Conservation (phyloP, 805 yeast genomes). For the Metschnikowia vanudenii region DNA sequence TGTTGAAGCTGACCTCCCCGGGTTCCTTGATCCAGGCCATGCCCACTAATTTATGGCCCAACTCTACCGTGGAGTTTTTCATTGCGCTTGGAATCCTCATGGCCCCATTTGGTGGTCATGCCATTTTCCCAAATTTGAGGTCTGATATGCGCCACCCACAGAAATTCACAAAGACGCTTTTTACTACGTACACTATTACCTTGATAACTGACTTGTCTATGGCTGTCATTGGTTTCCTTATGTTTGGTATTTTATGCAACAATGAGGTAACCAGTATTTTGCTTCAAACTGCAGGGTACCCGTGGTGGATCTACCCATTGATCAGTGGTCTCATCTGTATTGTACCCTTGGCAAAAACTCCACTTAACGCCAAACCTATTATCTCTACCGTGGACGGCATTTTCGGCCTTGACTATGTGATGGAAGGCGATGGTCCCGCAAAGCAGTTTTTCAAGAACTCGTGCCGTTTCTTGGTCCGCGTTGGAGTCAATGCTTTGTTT, state of each 20-base stretch:
- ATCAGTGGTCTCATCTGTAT: conserved; percentile 73
- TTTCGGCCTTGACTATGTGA: conserved; percentile 31
- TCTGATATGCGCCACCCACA: conserved; percentile 69
- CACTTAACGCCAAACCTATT: conserved; percentile 80
- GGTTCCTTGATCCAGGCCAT: conserved; percentile 70
- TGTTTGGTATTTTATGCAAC: conserved; percentile 51
- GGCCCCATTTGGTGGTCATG: conserved; percentile 87
- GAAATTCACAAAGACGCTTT: conserved; percentile 52
- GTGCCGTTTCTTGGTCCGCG: conserved; percentile 24
- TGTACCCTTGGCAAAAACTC: conserved; percentile 81
- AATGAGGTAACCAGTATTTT: conserved; percentile 54
- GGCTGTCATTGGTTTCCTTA: conserved; percentile 62
- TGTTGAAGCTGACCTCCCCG: conserved; percentile 58
- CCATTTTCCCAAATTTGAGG: conserved; percentile 71
- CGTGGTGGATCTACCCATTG: conserved; percentile 44
- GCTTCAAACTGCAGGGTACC: conserved; percentile 47
- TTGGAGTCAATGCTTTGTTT: conserved; percentile 54
- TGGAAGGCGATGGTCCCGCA: conserved; percentile 13
- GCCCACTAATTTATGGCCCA: conserved; percentile 69
- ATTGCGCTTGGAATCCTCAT: conserved; percentile 65
- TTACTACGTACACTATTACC: conserved; percentile 59
- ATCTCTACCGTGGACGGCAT: conserved; percentile 64
- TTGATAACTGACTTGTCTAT: conserved; percentile 59
- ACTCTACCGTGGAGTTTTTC: conserved; percentile 47
- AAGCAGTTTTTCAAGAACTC: conserved; percentile 2